phyloP scores from a whole-genome alignment of 371 early-diverging fungal genomes.

The Mucor velutinosus region DNA sequence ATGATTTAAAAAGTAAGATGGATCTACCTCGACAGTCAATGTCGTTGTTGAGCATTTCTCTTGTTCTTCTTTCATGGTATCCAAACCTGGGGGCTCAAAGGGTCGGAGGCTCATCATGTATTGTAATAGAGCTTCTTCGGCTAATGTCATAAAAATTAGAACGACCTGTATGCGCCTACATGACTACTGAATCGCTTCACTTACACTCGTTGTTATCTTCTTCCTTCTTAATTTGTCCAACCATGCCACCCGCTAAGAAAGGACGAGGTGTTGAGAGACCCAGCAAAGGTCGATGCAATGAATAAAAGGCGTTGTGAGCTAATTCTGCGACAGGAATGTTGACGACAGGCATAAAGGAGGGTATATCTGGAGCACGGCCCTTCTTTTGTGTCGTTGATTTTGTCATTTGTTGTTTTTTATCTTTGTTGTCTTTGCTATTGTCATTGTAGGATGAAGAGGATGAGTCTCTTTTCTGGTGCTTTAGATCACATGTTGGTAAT shows the following conservation, averaged over 20 bases:
- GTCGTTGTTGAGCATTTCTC: conserved; percentile 19
- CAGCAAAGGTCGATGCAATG: conserved; percentile 44
- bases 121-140: conserved; percentile 19
- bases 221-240: conserved; percentile 24
- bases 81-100: conserved; percentile 19
- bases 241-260: conserved; percentile 13
- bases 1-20: conserved; percentile 26
- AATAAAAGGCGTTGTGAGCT: conserved; percentile 52
- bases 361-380: conserved; percentile 9
- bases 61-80: neutral
- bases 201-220: conserved; percentile 8
- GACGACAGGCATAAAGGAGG: conserved; percentile 40
- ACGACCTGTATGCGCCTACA: neutral
- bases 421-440: conserved; percentile 1
- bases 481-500: neutral
- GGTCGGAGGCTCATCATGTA: conserved; percentile 22
- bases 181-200: neutral
- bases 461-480: neutral
- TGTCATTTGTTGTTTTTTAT: conserved; percentile 2
- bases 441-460: conserved; percentile 7
- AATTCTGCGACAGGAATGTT: conserved; percentile 50
- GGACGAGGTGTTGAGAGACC: conserved; percentile 23
- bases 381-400: conserved; percentile 2
- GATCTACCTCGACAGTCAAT: conserved; percentile 27
- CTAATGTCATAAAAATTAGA: neutral